Conservation (phyloP, 495 filamentous ascomycete genomes). For the Extremus antarcticus region DNA sequence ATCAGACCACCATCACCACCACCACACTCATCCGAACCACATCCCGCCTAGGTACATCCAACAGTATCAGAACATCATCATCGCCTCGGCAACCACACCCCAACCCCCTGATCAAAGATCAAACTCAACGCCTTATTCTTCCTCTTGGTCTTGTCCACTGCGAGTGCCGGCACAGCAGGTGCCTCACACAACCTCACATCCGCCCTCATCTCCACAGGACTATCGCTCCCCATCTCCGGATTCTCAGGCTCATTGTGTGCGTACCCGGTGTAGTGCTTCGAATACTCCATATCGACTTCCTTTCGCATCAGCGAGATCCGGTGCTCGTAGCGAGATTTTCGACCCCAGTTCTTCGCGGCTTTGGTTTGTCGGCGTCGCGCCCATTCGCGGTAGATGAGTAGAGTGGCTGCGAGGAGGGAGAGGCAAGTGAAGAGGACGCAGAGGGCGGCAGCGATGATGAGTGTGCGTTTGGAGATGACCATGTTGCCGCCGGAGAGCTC, state of each 20-base stretch:
- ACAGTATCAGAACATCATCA: not conserved
- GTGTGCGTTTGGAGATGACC: slow-evolving; percentile 5
- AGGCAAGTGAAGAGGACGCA: slow-evolving; percentile 7
- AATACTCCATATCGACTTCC: slow-evolving; percentile 4
- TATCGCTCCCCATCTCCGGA: slow-evolving; percentile 4
- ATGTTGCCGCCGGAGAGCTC: not conserved
- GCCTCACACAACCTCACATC: slow-evolving; percentile 3
- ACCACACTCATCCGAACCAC: too few relatives aligned
- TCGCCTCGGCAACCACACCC: slow-evolving; percentile 9
- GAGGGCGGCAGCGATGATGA: slow-evolving; percentile 6
- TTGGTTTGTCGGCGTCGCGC: slow-evolving; percentile 6
- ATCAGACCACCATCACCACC: too few relatives aligned
- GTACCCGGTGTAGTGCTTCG: slow-evolving; percentile 6
- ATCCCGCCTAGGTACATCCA: not conserved
- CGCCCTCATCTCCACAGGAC: not conserved
- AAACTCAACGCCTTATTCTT: slow-evolving; percentile 5
- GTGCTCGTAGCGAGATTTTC: slow-evolving; percentile 4
- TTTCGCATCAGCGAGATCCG: slow-evolving; percentile 3
- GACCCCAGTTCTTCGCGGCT: slow-evolving; percentile 5
- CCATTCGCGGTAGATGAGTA: slow-evolving; percentile 3
- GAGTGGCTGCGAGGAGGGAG: not conserved
- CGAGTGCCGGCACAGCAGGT: slow-evolving; percentile 5
- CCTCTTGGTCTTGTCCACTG: not conserved
- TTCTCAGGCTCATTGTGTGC: slow-evolving; percentile 6
- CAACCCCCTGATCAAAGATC: slow-evolving; percentile 8